These are phyloP conservation scores for Monilinia fructicola DNA, from an alignment of 2,329 filamentous ascomycete species.

Conservation along the genomic window DNA sequence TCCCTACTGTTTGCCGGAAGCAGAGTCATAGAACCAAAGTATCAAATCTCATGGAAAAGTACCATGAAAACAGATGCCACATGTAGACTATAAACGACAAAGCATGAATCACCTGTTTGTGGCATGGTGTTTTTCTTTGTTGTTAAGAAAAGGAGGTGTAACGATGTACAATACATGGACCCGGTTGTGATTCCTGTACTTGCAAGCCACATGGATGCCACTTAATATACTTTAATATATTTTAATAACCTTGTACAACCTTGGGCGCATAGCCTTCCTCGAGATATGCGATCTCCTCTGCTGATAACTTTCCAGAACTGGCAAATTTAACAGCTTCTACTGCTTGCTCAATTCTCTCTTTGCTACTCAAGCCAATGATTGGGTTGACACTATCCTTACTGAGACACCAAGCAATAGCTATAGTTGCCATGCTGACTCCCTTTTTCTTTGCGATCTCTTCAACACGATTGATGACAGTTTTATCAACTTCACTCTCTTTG, in stretches of 20 bases:
- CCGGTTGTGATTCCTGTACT: constrained; percentile 4
- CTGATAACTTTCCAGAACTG: constrained; percentile 47
- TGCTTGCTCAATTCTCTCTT: constrained; percentile 56
- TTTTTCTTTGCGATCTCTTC: constrained; percentile 58
- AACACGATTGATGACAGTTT: constrained; percentile 45
- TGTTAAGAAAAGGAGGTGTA: neutral
- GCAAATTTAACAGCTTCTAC: constrained; percentile 45
- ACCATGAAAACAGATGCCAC: neutral
- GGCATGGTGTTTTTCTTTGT: constrained; percentile 6
- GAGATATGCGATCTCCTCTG: constrained; percentile 55
- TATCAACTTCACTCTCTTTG: constrained; percentile 38
- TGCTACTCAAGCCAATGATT: constrained; percentile 54
- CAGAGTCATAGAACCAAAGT: neutral
- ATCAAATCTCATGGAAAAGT: neutral
- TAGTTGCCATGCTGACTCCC: constrained; percentile 57
- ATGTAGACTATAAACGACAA: constrained; percentile 3
- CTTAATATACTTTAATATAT: constrained; percentile 6
- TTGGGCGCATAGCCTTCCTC: constrained; percentile 54
- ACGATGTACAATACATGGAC: constrained; percentile 5
- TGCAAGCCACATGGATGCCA: constrained; percentile 22
- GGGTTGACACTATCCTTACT: constrained; percentile 50
- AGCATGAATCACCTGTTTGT: constrained; percentile 13
- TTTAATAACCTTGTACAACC: constrained; percentile 29
- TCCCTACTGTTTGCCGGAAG: neutral
- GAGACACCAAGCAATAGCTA: constrained; percentile 58